A percentile compares a stretch with the other conserved stretches of the same genome.
Conservation (phyloP, 2,329 filamentous ascomycete genomes). For the Verticillium zaregamsianum region DNA sequence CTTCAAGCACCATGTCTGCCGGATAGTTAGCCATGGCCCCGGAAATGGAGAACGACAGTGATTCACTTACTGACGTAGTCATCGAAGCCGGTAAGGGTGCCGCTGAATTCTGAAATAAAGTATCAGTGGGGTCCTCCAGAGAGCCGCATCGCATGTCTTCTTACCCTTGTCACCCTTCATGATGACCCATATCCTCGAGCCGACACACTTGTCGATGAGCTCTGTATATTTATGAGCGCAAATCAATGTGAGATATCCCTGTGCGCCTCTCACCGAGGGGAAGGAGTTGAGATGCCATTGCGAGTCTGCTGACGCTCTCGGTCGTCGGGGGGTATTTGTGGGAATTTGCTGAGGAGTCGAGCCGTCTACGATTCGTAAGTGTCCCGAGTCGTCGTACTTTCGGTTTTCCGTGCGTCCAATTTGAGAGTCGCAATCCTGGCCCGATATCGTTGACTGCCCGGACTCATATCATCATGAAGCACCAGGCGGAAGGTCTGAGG, state of each 20-base stretch:
- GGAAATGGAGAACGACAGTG: not conserved
- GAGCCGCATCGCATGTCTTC: constrained; percentile 1
- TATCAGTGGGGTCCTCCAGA: not conserved
- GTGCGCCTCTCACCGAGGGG: constrained; percentile 55
- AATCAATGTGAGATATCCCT: not conserved
- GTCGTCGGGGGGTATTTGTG: not conserved
- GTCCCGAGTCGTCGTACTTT: not conserved
- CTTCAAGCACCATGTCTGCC: constrained; percentile 94
- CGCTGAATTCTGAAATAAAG: constrained; percentile 73
- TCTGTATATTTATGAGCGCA: constrained; percentile 48
- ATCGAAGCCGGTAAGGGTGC: constrained; percentile 91
- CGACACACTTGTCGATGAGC: constrained; percentile 98
- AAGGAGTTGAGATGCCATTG: constrained; percentile 70
- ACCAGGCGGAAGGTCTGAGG: not conserved
- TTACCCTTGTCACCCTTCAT: constrained; percentile 99
- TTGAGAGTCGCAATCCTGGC: not conserved
- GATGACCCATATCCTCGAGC: constrained; percentile 95
- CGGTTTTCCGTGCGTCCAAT: not conserved
- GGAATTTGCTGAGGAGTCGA: not conserved
- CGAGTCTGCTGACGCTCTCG: constrained; percentile 8
- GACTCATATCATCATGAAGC: not conserved
- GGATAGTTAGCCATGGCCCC: constrained; percentile 15
- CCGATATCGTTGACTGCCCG: not conserved
- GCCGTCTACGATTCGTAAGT: not conserved
- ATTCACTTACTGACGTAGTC: constrained; percentile 90